Conservation (phyloP, 257 asterid species). For the Penstemon davidsonii region DNA sequence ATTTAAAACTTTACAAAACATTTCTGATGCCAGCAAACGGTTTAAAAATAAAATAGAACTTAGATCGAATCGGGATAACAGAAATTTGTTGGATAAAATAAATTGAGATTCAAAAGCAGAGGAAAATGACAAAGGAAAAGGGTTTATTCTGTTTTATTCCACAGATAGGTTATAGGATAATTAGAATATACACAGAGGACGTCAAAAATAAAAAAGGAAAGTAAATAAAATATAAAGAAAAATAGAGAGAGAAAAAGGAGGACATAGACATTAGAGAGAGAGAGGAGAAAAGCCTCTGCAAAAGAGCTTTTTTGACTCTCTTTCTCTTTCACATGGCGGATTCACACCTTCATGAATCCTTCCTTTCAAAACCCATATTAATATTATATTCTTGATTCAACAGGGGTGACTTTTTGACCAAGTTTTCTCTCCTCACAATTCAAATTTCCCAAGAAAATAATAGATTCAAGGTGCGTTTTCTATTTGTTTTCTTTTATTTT, state of each 20-base stretch:
- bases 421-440: neutral
- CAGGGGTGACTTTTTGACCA: slow-evolving; percentile 18
- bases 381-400: slow-evolving; percentile 11
- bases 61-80: too few species aligned
- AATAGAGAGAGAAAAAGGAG: slow-evolving; percentile 2
- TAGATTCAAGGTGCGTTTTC: slow-evolving; percentile 20
- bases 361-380: slow-evolving; percentile 25
- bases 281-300: slow-evolving; percentile 38
- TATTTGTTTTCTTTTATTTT: neutral
- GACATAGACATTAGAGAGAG: slow-evolving; percentile 8
- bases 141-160: slow-evolving; percentile 12
- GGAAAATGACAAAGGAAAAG: neutral
- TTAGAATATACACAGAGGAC: neutral
- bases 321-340: slow-evolving; percentile 40
- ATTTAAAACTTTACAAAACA: too few species aligned
- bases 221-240: slow-evolving; percentile 22
- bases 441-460: slow-evolving; percentile 8
- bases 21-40: too few species aligned
- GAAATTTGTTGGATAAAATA: neutral
- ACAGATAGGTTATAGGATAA: neutral
- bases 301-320: slow-evolving; percentile 43
- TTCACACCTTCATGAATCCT: slow-evolving; percentile 32
- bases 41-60: too few species aligned
- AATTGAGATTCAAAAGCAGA: neutral
- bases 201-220: slow-evolving; percentile 14